Percentiles rank a stretch among this genome's conserved stretches.
Conservation (phyloP, 1,284 basidiomycete species). For the Golubevia pallescens region DNA sequence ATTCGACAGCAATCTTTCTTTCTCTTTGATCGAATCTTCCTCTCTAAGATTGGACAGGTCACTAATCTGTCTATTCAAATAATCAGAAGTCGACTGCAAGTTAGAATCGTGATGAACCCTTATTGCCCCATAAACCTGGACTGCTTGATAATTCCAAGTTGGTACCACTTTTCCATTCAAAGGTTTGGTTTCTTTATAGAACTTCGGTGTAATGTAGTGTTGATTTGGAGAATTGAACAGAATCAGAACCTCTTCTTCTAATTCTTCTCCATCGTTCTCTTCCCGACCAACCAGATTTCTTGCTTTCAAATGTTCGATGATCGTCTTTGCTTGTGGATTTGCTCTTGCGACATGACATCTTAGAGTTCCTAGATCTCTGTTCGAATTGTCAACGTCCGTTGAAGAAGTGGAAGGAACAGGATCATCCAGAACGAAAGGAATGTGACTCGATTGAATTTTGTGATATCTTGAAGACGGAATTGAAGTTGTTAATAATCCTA, state of each 20-base stretch:
- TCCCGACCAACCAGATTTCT: no score
- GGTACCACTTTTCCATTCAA: conserved; percentile 27
- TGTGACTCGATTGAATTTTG: conserved; percentile 21
- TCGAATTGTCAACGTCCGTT: no score
- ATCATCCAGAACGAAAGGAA: conserved; percentile 17
- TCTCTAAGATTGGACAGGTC: conserved; percentile 5
- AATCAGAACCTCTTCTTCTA: conserved; percentile 14
- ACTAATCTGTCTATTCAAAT: conserved; percentile 6
- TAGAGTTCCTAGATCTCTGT: conserved; percentile 12
- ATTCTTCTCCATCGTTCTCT: neutral
- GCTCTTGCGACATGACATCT: conserved; percentile 24
- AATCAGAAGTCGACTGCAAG: neutral
- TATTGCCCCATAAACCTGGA: conserved; percentile 22
- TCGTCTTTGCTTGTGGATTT: conserved; percentile 34
- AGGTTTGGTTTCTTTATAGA: conserved; percentile 29
- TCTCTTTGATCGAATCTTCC: neutral
- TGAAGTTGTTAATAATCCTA: conserved; percentile 28
- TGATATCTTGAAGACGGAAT: conserved; percentile 12
- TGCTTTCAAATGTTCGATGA: conserved; percentile 3
- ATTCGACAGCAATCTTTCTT: neutral
- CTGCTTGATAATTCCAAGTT: conserved; percentile 38
- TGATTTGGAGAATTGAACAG: conserved; percentile 19
- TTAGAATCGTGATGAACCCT: conserved; percentile 1
- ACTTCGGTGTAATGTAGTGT: conserved; percentile 30
- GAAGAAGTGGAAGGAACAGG: neutral